phyloP scores from a whole-genome alignment of 2,329 filamentous ascomycete genomes.

The Colletotrichum viniferum region DNA sequence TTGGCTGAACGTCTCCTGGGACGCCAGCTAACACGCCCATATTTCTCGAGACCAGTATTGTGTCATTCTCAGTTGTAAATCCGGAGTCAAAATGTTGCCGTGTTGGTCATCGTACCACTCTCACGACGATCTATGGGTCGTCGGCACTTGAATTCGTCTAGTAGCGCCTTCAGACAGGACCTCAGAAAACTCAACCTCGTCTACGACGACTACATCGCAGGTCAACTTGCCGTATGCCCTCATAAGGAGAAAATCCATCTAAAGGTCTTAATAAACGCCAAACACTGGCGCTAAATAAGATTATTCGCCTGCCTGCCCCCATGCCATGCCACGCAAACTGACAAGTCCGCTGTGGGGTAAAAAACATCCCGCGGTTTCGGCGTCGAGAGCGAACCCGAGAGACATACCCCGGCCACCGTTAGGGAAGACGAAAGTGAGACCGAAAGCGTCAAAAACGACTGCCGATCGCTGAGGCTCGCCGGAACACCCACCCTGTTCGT shows the following conservation, averaged over 20 bases:
- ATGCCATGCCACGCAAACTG: background rate
- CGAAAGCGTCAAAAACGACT: background rate
- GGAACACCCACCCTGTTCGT: background rate
- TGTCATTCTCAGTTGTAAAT: background rate
- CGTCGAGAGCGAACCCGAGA: background rate
- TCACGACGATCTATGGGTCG: background rate
- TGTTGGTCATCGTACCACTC: background rate
- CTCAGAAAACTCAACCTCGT: background rate
- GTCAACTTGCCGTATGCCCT: background rate
- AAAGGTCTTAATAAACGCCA: background rate
- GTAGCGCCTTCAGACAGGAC: background rate
- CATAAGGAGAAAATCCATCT: background rate
- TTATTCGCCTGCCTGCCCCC: background rate
- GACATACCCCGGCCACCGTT: background rate
- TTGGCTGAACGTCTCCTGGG: background rate
- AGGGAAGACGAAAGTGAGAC: background rate
- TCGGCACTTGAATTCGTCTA: background rate
- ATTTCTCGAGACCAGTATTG: background rate
- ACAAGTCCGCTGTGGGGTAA: background rate
- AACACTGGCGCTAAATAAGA: background rate
- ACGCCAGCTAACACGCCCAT: accelerated
- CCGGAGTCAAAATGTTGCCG: background rate
- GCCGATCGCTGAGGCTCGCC: background rate
- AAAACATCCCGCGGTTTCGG: background rate
- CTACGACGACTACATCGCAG: background rate